Evolutionary conservation across 352 stramenopile species (phyloP).

Genomic region (Phytopythium mirpurense): DNA sequence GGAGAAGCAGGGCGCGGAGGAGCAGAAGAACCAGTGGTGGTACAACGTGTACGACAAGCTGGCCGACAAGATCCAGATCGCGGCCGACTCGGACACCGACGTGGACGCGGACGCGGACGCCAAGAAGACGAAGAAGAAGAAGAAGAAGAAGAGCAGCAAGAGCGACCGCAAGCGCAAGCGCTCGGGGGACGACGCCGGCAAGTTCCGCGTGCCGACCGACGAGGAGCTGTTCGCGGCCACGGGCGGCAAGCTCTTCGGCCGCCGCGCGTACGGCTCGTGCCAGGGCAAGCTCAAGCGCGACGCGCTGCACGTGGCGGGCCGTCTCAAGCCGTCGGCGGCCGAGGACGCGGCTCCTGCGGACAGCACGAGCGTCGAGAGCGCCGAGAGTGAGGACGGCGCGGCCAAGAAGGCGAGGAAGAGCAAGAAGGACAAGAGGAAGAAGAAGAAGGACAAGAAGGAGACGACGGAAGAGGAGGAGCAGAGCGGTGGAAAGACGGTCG

Average conservation of each 20-base stretch:
- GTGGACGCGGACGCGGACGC: conserved; percentile 38
- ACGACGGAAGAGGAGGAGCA: conserved; percentile 9
- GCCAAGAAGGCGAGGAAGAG: conserved; percentile 16
- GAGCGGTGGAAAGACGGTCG: conserved; percentile 11
- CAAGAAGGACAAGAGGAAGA: conserved; percentile 14
- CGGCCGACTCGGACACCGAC: conserved; percentile 53
- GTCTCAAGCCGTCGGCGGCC: conserved; percentile 9
- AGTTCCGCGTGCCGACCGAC: conserved; percentile 84
- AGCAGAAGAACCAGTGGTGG: conserved; percentile 82
- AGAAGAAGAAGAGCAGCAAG: conserved; percentile 30
- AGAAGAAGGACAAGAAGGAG: conserved; percentile 18
- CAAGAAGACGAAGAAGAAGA: conserved; percentile 49
- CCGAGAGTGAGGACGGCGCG: conserved; percentile 25
- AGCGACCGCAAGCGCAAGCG: conserved; percentile 25
- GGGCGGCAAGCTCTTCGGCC: conserved; percentile 94
- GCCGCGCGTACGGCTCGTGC: conserved; percentile 88
- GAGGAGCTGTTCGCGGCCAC: conserved; percentile 96
- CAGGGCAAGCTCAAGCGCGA: conserved; percentile 85
- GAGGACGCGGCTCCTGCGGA: conserved; percentile 1
- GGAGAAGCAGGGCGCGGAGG: conserved; percentile 59
- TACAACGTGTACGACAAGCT: conserved; percentile 88
- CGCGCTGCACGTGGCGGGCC: conserved; percentile 38
- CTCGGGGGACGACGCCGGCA: conserved; percentile 26
- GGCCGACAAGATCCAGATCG: conserved; percentile 83
- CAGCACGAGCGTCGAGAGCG: conserved; percentile 10